phyloP scores from a whole-genome alignment of 1,284 basidiomycete genomes.

The Coniophora puteana region DNA sequence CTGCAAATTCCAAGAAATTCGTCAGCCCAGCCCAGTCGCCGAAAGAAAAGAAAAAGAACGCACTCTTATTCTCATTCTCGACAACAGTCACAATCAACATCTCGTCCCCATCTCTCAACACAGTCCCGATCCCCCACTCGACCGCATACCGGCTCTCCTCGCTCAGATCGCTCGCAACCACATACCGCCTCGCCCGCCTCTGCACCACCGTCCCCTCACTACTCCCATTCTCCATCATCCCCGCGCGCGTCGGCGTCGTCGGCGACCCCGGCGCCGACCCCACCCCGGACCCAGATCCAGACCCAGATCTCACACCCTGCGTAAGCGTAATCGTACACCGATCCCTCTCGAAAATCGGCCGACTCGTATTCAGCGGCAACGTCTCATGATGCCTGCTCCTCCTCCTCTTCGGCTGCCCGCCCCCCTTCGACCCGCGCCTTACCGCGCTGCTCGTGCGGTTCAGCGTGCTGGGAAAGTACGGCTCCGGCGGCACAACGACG shows the following conservation, averaged over 20 bases:
- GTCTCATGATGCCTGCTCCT: slow-evolving; percentile 57
- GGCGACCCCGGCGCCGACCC: too few relatives aligned
- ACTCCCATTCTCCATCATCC: too few relatives aligned
- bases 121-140: slow-evolving; percentile 96
- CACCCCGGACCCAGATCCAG: too few relatives aligned
- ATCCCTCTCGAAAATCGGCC: slow-evolving; percentile 88
- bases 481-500: slow-evolving; percentile 77
- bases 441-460: slow-evolving; percentile 37
- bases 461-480: slow-evolving; percentile 72
- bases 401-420: slow-evolving; percentile 57
- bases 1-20: slow-evolving; percentile 33
- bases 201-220: too few relatives aligned
- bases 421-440: slow-evolving; percentile 40
- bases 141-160: slow-evolving; percentile 91
- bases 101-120: slow-evolving; percentile 92
- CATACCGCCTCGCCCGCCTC: slow-evolving; percentile 71
- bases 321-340: slow-evolving; percentile 88
- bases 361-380: slow-evolving; percentile 60
- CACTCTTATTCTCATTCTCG: slow-evolving; percentile 90
- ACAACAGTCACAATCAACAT: slow-evolving; percentile 88
- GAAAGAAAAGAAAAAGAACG: too few relatives aligned
- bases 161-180: slow-evolving; percentile 92
- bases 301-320: slow-evolving; percentile 74
- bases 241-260: too few relatives aligned
- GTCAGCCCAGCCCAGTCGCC: not conserved